Conservation (phyloP, 768 basidiomycete species). For the Tricholoma matsutake region DNA sequence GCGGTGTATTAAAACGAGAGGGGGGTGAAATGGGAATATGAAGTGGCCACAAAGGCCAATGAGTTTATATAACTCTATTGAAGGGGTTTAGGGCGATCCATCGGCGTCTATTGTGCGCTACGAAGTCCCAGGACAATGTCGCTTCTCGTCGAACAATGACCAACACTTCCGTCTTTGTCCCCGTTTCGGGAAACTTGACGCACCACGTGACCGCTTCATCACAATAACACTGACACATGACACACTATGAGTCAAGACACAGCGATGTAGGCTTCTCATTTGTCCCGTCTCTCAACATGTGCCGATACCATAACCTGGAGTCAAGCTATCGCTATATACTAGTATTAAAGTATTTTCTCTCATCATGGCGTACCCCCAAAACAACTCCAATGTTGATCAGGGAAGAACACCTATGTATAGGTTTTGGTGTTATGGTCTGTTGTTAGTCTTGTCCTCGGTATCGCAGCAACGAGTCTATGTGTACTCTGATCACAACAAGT, state of each 20-base stretch:
- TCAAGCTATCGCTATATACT: too few species aligned
- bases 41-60: not conserved
- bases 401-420: too few species aligned
- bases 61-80: constrained; percentile 12
- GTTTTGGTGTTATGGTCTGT: too few species aligned
- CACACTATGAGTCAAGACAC: too few species aligned
- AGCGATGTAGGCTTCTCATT: too few species aligned
- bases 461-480: not conserved
- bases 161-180: not conserved
- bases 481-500: too few species aligned
- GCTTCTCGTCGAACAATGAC: constrained; percentile 14
- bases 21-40: constrained; percentile 4
- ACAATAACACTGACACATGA: too few species aligned
- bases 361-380: too few species aligned
- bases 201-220: constrained; percentile 10
- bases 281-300: too few species aligned
- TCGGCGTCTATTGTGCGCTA: constrained; percentile 12
- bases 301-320: too few species aligned
- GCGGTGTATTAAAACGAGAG: not conserved
- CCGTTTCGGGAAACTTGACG: constrained; percentile 1
- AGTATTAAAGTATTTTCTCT: too few species aligned
- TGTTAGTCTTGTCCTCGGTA: not conserved
- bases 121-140: constrained; percentile 6
- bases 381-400: too few species aligned
- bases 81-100: not conserved